phyloP scores from a whole-genome alignment of 495 filamentous ascomycete genomes.

The Talaromyces ruber region DNA sequence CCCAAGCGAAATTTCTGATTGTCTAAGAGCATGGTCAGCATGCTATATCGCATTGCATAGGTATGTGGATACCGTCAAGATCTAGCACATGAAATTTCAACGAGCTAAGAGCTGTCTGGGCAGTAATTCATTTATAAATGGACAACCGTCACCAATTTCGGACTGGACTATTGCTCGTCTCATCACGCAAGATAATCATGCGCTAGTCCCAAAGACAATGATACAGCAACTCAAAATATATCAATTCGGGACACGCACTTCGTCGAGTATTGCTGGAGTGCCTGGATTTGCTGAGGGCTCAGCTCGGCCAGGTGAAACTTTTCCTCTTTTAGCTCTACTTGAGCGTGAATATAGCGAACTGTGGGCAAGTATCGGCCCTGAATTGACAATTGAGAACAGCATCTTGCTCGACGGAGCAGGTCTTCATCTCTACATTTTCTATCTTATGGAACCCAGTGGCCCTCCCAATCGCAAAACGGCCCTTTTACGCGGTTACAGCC shows the following conservation, averaged over 20 bases:
- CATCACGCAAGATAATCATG: constrained; percentile 5
- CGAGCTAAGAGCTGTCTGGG: background rate
- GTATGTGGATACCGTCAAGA: background rate
- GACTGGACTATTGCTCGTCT: constrained; percentile 9
- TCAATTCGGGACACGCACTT: constrained; percentile 7
- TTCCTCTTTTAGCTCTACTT: background rate
- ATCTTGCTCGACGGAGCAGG: constrained; percentile 5
- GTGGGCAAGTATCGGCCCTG: background rate
- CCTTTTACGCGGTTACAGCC: constrained; percentile 7
- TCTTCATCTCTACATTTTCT: constrained; percentile 13
- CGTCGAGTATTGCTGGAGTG: background rate
- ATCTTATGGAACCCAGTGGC: constrained; percentile 7
- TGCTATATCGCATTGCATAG: constrained; percentile 12
- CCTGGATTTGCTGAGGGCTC: background rate
- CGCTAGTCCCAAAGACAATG: constrained; percentile 1
- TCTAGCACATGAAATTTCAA: background rate
- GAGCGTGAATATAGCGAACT: background rate
- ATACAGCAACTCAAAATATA: constrained; percentile 10
- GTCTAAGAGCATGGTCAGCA: constrained; percentile 10
- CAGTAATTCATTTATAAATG: constrained; percentile 5
- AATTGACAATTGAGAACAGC: constrained; percentile 8
- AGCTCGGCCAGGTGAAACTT: background rate
- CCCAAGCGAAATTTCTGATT: constrained; percentile 6
- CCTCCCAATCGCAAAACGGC: constrained; percentile 4
- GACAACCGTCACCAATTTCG: background rate